Percentiles rank a stretch among this genome's conserved stretches.
Evolutionary conservation across 2,329 filamentous ascomycete genomes (phyloP).

Genomic region (Berkeleyomyces basicola): DNA sequence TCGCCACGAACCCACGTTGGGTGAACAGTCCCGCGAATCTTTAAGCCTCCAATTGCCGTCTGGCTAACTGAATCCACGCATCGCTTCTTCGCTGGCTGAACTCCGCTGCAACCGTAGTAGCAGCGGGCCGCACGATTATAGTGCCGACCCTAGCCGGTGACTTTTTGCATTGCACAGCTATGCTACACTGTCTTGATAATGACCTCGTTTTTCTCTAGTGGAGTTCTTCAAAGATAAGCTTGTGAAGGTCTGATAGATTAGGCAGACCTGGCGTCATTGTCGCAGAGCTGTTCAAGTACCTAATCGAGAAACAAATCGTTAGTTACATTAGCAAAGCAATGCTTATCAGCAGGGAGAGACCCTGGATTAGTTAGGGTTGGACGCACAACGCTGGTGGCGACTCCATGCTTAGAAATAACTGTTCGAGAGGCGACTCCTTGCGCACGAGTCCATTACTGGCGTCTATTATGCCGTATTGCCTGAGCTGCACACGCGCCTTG

Average conservation of each 20-base stretch:
- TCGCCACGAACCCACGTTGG: not conserved
- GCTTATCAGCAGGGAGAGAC: not conserved
- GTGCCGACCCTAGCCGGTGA: not conserved
- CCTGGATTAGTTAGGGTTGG: not conserved
- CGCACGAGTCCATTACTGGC: not conserved
- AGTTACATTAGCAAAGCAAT: not conserved
- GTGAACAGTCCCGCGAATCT: not conserved
- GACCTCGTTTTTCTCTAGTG: not conserved
- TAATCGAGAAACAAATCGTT: not conserved
- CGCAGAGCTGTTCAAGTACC: not conserved
- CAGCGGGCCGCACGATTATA: not conserved
- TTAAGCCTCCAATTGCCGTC: not conserved
- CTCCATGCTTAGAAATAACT: slow-evolving; percentile 2
- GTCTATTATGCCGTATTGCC: not conserved
- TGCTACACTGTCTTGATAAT: not conserved
- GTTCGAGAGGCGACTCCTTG: not conserved
- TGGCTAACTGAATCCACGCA: not conserved
- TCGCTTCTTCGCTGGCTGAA: not conserved
- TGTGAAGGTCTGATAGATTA: not conserved
- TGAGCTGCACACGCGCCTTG: not conserved
- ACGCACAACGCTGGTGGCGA: not conserved
- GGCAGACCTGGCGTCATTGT: not conserved
- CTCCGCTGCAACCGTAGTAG: not conserved
- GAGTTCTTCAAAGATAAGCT: not conserved
- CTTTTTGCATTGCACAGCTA: not conserved